A percentile compares a stretch with the other conserved stretches of the same genome.
These are phyloP conservation scores for Fraxinus ornus DNA, from an alignment of 305 asterid species.

Conservation along the genomic window DNA sequence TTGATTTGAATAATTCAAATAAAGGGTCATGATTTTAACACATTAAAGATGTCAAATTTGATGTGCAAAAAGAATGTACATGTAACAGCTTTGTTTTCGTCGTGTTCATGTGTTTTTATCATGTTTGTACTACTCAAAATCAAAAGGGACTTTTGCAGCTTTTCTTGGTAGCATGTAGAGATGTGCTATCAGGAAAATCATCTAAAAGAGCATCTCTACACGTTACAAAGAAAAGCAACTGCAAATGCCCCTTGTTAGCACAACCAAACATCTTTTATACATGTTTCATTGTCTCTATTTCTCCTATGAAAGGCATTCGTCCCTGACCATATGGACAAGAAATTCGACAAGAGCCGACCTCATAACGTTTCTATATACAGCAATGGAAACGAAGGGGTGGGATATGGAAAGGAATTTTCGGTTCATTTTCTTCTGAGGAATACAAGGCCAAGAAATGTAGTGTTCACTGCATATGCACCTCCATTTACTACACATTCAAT, in stretches of 20 bases:
- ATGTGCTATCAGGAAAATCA: background rate
- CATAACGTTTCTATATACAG: slow-evolving; percentile 34
- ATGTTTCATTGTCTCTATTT: background rate
- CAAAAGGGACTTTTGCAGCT: background rate
- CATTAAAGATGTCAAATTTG: too few relatives aligned
- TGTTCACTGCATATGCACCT: slow-evolving; percentile 43
- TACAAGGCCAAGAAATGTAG: slow-evolving; percentile 14
- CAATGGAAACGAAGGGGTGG: slow-evolving; percentile 26
- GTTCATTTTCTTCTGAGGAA: slow-evolving; percentile 36
- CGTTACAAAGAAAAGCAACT: background rate
- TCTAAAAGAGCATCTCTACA: background rate
- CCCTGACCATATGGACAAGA: slow-evolving; percentile 41
- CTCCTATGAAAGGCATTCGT: slow-evolving; percentile 33
- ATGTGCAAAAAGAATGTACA: too few relatives aligned
- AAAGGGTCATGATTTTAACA: too few relatives aligned
- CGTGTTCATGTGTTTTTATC: background rate
- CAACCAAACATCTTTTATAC: background rate
- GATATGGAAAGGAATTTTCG: slow-evolving; percentile 35
- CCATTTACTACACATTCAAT: slow-evolving; percentile 65
- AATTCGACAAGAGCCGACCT: slow-evolving; percentile 40
- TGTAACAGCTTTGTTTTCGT: too few relatives aligned
- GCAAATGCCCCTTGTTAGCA: background rate
- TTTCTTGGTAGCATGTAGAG: background rate
- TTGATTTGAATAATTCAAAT: too few relatives aligned
- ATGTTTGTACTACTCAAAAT: background rate